Evolutionary conservation across 345 rosid genomes (phyloP), one percentile per base, ranked within the genome.

Genomic region (Camelina sativa): DNA sequence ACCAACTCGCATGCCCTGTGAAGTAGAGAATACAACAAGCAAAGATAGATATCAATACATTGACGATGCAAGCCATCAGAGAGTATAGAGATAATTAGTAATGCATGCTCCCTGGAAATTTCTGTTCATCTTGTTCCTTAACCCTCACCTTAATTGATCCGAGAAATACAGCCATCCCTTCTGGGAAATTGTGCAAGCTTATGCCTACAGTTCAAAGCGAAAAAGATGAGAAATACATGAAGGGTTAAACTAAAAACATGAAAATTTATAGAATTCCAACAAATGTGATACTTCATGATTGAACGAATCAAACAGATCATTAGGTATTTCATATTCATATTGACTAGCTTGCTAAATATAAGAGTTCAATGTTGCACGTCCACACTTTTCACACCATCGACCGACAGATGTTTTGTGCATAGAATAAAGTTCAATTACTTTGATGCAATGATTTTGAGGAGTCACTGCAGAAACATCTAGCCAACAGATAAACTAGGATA

Each of bases 101-200:
- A 40, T 40, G 28, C 38, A 48, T 64, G 30, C 3, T 65, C 67
- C 38, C 13, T 40, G 25, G 58, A 19, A 15, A 0, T 59, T 57
- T 56, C 5, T n/a, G 65, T 58, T 58, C 35, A 59, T 48, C 56
- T 23, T 58, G 69, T 52, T 60, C 22, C 53, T 22, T 32, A n/a
- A 41, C 11, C 4, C 47, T 62, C 83, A 91, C 99, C 99, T 92
- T 95, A 28, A 92, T 80, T 72, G 99, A 92, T 79, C 99, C 97
- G 63, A 95, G 97, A 80, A 95, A 95, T 61, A 95, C 97, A 0
- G 99, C 97, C 97, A 95, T 95, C 53, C 97, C 97, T 82, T 95
- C 99, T 3, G 97, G 99, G 76, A 95, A 87, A 81, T 95, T 95
- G 81, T 95, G 99, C 93, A 91, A 89, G 87, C 99, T 95, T 86